A percentile compares a stretch with the other conserved stretches of the same genome.
Conservation (phyloP, 148 eudicot species). For the Rhododendron griersonianum region DNA sequence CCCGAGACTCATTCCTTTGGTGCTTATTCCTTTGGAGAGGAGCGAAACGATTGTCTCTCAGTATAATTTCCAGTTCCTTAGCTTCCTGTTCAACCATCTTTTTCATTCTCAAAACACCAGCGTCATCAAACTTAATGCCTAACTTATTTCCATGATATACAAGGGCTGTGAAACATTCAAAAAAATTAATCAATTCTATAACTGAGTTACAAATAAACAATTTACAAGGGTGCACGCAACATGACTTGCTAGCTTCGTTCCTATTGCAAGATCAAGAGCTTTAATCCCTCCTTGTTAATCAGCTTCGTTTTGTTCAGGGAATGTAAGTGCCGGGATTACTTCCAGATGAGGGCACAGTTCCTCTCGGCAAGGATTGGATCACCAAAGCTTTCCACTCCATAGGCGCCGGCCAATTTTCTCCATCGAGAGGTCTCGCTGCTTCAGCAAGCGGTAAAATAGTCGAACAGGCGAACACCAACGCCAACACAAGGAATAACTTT, state of each 20-base stretch:
- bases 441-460: not conserved
- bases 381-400: not conserved
- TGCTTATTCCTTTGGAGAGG: too few species aligned
- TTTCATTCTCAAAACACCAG: too few species aligned
- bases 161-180: not conserved
- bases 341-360: slow-evolving; percentile 7
- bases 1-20: too few species aligned
- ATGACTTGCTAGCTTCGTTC: not conserved
- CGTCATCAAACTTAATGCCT: too few species aligned
- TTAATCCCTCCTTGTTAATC: not conserved
- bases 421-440: slow-evolving; percentile 11
- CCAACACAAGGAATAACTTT: not conserved
- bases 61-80: too few species aligned
- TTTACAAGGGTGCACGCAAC: not conserved
- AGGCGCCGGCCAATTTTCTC: not conserved
- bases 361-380: slow-evolving; percentile 11
- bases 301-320: not conserved
- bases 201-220: not conserved
- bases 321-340: slow-evolving; percentile 19
- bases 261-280: not conserved
- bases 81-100: too few species aligned
- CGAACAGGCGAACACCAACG: not conserved
- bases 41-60: too few species aligned
- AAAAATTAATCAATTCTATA: not conserved
- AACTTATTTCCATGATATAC: not conserved